Base-by-base conservation (phyloP, 2,329 filamentous ascomycete genomes). In the Penicillium hesseltinei region DNA sequence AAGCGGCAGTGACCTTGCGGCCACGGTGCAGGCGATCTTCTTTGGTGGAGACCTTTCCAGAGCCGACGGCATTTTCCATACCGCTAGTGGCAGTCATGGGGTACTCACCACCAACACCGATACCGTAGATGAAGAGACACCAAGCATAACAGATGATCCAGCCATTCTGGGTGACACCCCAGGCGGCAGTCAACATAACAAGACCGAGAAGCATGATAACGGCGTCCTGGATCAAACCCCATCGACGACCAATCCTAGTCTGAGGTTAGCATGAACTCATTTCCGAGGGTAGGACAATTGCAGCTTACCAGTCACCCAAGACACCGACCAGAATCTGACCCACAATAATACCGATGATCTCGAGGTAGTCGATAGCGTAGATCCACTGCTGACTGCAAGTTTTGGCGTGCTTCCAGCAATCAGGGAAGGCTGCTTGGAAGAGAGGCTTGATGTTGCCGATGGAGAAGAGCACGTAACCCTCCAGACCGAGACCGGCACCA, bases 81-180 rank as follows among this genome's bases (percentile, higher is more conserved):
- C 92, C 92, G 9, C 91, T 92, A 13, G 93, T 97, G 19, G 93
- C 93, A 35, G 93, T 97, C 83, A 97, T 97, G 62, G 93, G 93
- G 72, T 97, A 97, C 78, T 96, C 92, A 66, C 92, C 92, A 67
- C 73, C 74, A 52, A 84, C 81, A 68, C 81, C 82, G 49, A 88
- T 82, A 69, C 88, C 86, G 75, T 94, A 94, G 80, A 97, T 90
- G 82, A 97, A 96, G 38, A 97, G 84, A 39, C 91, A 91, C 89
- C 90, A 96, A 60, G 89, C 90, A 74, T 97, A 97, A 82, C 92
- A 96, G 71, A 97, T 96, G 57, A 97, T 90, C 93, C 93, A 97
- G 67, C 92, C 92, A 70, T 97, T 88, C 50, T 95, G 82, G 36
- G 85, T 91, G 33, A 89, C 77, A 61, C 92, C 93, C 93, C 93